Evolutionary conservation across 345 rosid genomes (phyloP).

Genomic region (Salix dunnii): DNA sequence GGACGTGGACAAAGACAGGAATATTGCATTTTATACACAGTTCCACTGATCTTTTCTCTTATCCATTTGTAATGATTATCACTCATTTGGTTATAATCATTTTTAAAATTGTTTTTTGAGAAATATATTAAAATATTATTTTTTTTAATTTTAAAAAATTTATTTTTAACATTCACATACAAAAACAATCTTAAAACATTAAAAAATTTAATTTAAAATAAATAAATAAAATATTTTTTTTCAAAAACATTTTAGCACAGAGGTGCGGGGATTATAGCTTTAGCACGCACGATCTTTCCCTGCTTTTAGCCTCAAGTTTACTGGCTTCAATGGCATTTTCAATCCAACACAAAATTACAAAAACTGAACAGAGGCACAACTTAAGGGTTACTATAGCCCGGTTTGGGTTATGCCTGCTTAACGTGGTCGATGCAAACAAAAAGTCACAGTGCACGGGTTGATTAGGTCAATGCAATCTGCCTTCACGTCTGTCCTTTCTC

Average conservation of each 20-base stretch:
- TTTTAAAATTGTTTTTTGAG: too few relatives aligned
- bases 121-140: too few relatives aligned
- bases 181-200: too few relatives aligned
- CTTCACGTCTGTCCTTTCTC: conserved; percentile 60
- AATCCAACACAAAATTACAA: not conserved
- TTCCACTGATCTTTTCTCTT: not conserved
- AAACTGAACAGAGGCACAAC: not conserved
- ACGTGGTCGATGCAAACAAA: not conserved
- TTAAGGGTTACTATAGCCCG: not conserved
- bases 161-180: too few relatives aligned
- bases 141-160: too few relatives aligned
- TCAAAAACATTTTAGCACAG: not conserved
- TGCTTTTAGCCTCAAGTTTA: not conserved
- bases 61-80: not conserved
- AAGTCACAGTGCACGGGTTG: not conserved
- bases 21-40: not conserved
- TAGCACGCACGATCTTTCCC: not conserved
- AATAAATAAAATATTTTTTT: too few relatives aligned
- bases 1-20: too few relatives aligned
- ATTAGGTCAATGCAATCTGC: conserved; percentile 11
- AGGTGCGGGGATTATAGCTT: not conserved
- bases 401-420: not conserved
- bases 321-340: not conserved
- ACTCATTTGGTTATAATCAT: too few relatives aligned
- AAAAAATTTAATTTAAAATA: too few relatives aligned